Base-by-base conservation (phyloP, 2,329 filamentous ascomycete species). In the Colletotrichum sp. region DNA sequence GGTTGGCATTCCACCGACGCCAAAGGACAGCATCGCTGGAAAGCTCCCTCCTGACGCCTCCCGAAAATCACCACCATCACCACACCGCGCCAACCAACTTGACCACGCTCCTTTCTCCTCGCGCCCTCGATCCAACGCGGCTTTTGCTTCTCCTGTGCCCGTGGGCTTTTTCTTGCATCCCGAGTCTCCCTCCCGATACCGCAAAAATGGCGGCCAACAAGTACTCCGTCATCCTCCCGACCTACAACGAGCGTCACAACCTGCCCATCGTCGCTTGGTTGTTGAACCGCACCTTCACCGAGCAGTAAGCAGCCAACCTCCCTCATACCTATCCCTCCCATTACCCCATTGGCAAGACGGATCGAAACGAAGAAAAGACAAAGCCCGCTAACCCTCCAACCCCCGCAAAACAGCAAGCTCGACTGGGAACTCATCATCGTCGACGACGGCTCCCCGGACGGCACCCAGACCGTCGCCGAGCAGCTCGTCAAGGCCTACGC, bases 341-440 rank as follows among this genome's bases (percentile, higher is more conserved):
- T 74, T 32, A 2, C 22, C 16, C 18, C 44, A 22, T 22, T 34
- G 16, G 18, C 59, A 8, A 32, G 28, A 12, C 16, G 26, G 5
- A 59, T 12, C 9, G 5, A n/a, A 44, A 4, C 18, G 18, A 44
- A 44, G 39, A 3, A n/a, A 44, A 44, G 39, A 44, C 39, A n/a
- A 48, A 18, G 39, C 39, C 5, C 28, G 52, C 9, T 71, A 55
- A 68, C 78, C 74, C 13, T 22, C 71, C 34, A 24, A 48, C 24
- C 24, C 55, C 24, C 26, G 18, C 30, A 15, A 28, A 72, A 36
- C 75, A 98, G 96, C 83, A 94, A 97, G 67, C 92, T 99, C 82
- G 94, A 99, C 86, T 99, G 95, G 95, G 96, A 99, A 89, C 90
- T 99, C 84, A 94, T 99, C 84, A 97, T 99, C 85, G 95, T 99